A percentile compares a stretch with the other conserved stretches of the same genome.
These are phyloP conservation scores for Arthrinium phaeospermum DNA, from an alignment of 2,329 filamentous ascomycete genomes.

Conservation along the genomic window DNA sequence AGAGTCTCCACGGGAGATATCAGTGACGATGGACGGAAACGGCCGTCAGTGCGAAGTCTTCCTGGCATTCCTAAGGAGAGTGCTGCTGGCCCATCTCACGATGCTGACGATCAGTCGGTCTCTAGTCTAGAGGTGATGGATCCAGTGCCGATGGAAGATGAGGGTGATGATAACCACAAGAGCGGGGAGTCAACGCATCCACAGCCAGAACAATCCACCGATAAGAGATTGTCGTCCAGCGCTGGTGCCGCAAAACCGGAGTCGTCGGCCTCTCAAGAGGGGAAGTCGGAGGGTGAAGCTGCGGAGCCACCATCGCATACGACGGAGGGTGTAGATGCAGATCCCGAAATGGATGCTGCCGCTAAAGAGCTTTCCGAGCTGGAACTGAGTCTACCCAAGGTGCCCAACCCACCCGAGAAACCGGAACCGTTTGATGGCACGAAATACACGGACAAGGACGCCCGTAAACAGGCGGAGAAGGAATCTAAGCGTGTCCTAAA, in stretches of 20 bases:
- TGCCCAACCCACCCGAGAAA: constrained; percentile 58
- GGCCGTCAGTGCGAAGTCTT: not conserved
- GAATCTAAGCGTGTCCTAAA: constrained; percentile 68
- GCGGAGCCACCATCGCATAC: not conserved
- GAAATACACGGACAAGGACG: constrained; percentile 66
- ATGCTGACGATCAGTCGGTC: constrained; percentile 28
- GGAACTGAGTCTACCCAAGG: constrained; percentile 44
- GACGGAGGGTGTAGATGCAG: not conserved
- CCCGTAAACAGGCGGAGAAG: constrained; percentile 72
- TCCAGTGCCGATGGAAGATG: constrained; percentile 35
- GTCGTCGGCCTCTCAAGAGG: not conserved
- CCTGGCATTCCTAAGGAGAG: constrained; percentile 1
- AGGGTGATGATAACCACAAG: constrained; percentile 22
- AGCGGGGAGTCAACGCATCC: not conserved
- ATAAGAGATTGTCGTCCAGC: not conserved
- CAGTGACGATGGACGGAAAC: not conserved
- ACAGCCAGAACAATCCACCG: not conserved
- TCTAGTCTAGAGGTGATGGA: constrained; percentile 32
- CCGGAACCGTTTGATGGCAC: constrained; percentile 63
- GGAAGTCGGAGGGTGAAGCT: not conserved
- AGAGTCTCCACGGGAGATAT: not conserved
- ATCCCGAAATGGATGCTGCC: constrained; percentile 9
- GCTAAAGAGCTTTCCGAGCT: constrained; percentile 4
- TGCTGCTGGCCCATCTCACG: constrained; percentile 13
- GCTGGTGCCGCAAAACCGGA: not conserved